Evolutionary conservation across 345 rosid genomes (phyloP).

Genomic region (Eutrema heterophyllum): DNA sequence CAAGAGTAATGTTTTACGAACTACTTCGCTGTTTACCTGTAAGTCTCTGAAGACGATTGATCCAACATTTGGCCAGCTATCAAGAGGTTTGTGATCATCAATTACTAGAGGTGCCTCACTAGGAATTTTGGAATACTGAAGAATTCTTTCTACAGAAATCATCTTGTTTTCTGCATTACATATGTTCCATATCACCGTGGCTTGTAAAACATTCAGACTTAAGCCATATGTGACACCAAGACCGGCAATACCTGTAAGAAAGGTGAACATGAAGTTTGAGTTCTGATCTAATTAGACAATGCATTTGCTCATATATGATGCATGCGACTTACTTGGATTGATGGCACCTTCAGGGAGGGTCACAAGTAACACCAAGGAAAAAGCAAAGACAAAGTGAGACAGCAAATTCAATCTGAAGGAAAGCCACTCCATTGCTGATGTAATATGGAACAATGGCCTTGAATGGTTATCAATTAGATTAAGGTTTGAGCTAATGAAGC

Average conservation of each 20-base stretch:
- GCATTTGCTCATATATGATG: neutral
- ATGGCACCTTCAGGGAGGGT: slow-evolving; percentile 91
- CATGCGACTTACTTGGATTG: slow-evolving; percentile 68
- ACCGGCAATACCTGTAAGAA: slow-evolving; percentile 77
- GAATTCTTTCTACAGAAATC: slow-evolving; percentile 87
- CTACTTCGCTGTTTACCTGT: slow-evolving; percentile 44
- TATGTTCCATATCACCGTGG: slow-evolving; percentile 79
- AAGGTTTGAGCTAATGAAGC: slow-evolving; percentile 66
- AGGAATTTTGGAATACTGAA: slow-evolving; percentile 69
- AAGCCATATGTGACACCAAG: slow-evolving; percentile 89
- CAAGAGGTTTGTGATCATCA: slow-evolving; percentile 56
- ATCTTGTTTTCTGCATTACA: slow-evolving; percentile 92
- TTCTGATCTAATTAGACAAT: neutral
- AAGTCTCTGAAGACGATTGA: slow-evolving; percentile 64
- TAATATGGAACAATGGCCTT: slow-evolving; percentile 86
- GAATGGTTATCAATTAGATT: slow-evolving; percentile 68
- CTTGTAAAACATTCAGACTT: slow-evolving; percentile 80
- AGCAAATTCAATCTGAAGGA: slow-evolving; percentile 80
- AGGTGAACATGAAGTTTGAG: neutral
- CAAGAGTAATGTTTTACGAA: neutral
- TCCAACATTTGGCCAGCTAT: slow-evolving; percentile 86
- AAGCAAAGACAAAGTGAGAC: slow-evolving; percentile 88
- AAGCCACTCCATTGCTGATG: slow-evolving; percentile 96
- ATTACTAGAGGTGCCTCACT: slow-evolving; percentile 72
- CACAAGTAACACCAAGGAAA: slow-evolving; percentile 77